Evolutionary conservation across 306 rosid species (phyloP), one percentile per base, ranked within the genome.

Genomic region (Quillaja saponaria): DNA sequence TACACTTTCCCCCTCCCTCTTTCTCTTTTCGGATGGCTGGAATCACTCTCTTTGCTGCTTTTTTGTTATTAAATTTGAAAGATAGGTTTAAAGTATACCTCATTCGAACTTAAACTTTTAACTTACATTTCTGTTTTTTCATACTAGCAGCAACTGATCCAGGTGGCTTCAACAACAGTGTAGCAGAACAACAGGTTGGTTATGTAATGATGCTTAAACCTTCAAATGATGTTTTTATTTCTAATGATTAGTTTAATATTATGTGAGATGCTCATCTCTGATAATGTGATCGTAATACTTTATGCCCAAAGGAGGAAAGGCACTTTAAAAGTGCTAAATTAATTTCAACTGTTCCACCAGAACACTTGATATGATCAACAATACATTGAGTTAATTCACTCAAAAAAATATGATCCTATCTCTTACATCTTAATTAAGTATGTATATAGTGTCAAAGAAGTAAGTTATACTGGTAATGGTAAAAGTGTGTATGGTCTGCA

Each of bases 181-280:
- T 94, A 14, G 89, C 96, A n/a, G 99, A 84, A 73, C 91, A 94
- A 66, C 99, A 94, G 99, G 99, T 92, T 80, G 63, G 85, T 74
- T 18, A 35, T 54, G 3, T 47, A 41, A 9, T 52, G 34, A 57
- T 37, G 48, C 58, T 62, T 50, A 4, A 41, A 19, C 40, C 51
- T 66, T 54, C 6, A 31, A 63, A 17, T 68, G 14, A 34, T 49
- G 56, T 34, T 17, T 34, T 35, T n/a, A n/a, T n/a, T n/a, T n/a
- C n/a, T n/a, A n/a, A n/a, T n/a, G 45, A 19, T 2, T 66, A 65
- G 47, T 52, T 71, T 33, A 51, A 61, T 66, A 61, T 50, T 19
- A 35, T 54, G 3, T 12, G 61, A 73, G 51, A 66, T 21, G 56
- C 50, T 35, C 35, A 54, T 19, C 49, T 61, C 10, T 17, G 31